Evolutionary conservation across 2,329 filamentous ascomycete species (phyloP), one percentile per base, ranked within the genome.

Genomic region (Aspergillus hortae): DNA sequence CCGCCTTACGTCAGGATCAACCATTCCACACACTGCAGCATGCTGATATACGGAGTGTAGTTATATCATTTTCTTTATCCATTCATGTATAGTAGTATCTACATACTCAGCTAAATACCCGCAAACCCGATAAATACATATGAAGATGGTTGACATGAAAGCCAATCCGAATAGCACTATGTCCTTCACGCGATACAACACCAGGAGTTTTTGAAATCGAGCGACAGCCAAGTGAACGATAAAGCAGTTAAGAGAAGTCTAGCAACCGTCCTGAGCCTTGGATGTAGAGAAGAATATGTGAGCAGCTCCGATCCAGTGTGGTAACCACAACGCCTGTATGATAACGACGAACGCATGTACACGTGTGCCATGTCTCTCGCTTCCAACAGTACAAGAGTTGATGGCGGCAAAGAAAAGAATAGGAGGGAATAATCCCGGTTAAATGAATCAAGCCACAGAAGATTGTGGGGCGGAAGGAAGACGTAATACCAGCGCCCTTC

Each of bases 21-120:
- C n/a, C 9, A 44, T 25, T 38, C 12, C 23, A 30, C 10, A 30
- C 7, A 30, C 7, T 30, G 27, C 27, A 30, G 27, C 27, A 43
- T 10, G 40, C 23, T 6, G 3, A 38, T 35, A 1, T 23, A 36
- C 19, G 19, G 19, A 19, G 19, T 19, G 4, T 19, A 19, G 19
- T 19, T 23, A 33, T 35, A 15, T 46, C 27, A 15, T 12, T 32
- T 49, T 23, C 25, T 41, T 44, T 36, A 30, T 46, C 48, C 47
- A 38, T 55, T 49, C 46, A 54, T 55, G 52, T 51, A 59, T 54
- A 52, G 49, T 60, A 58, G 49, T 60, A 58, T 58, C 54, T 57
- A 60, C 57, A 49, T 49, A 48, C 43, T 47, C 52, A 36, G 12
- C 38, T 51, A 25, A 21, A 38, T 38, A 38, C 35, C 40, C 10